Evolutionary conservation across 805 yeast genomes (phyloP), one percentile per base, ranked within the genome.

Genomic region (Kuraishia molischiana): DNA sequence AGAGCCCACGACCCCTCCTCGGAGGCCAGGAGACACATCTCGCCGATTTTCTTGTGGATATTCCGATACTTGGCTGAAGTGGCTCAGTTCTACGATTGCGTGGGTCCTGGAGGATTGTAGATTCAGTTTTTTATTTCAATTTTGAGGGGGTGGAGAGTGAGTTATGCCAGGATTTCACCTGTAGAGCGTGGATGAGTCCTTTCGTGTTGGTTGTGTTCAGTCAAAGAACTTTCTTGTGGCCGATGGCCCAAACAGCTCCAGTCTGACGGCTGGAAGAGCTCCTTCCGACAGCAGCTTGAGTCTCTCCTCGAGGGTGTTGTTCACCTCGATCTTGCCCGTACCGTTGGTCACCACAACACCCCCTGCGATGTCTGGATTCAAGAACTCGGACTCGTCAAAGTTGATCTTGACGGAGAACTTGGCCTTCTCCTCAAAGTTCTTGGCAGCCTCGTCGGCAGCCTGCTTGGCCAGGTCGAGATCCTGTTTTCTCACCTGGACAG

Each of bases 291-390:
- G 71, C 44, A 92, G 64, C 52, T 79, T 74, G 54, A 92, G 76
- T 66, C 99, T 85, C 69, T 89, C 97, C 53, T 87, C 96, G 53
- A 92, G 72, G 35, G 98, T 89, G 68, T 92, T 92, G 64, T 85
- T 72, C 40, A 92, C 85, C 50, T 82, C 89, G 48, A 92, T 87
- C 64, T 83, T 85, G 38, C 94, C 95, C 32, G 73, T 59, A 28
- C 73, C 72, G 55, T 83, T 84, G 39, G 72, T 59, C 35, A 85
- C 69, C 34, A 86, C 61, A 29, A 79, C 85, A 56, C 99, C 99
- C 46, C 99, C 99, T 29, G 90, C 78, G 44, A 67, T 54, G 36
- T 77, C 79, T 33, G 76, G 69, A 46, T 70, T 71, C 54, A 92
- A 71, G 57, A 61, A 77, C 32, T 67, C 51, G 11, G 63, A 49